Evolutionary conservation across 306 rosid species (phyloP).

Genomic region (Pyrus communis): DNA sequence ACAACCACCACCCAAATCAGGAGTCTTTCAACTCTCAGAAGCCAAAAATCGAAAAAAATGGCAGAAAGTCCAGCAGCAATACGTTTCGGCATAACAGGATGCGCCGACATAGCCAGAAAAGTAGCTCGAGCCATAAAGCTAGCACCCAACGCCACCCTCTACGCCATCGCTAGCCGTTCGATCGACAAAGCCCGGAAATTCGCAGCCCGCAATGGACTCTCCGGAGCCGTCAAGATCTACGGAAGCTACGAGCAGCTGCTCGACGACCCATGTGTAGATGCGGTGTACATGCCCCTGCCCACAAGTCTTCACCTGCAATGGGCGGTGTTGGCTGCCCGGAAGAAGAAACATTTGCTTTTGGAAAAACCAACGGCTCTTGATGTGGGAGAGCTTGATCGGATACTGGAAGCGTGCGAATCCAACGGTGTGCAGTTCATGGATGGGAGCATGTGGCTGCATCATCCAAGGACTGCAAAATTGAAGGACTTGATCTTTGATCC

Average conservation of each 20-base stretch:
- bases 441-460: slow-evolving; percentile 81
- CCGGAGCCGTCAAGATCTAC: slow-evolving; percentile 30
- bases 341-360: slow-evolving; percentile 67
- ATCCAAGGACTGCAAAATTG: slow-evolving; percentile 63
- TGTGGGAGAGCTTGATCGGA: slow-evolving; percentile 50
- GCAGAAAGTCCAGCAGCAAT: slow-evolving; percentile 6
- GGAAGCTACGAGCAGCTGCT: slow-evolving; percentile 58
- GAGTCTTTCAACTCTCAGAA: background rate
- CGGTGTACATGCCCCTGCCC: slow-evolving; percentile 68
- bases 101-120: slow-evolving; percentile 65
- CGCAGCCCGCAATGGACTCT: slow-evolving; percentile 31
- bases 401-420: slow-evolving; percentile 51
- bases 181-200: slow-evolving; percentile 46
- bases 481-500: slow-evolving; percentile 38
- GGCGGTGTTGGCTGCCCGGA: slow-evolving; percentile 59
- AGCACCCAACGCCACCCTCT: slow-evolving; percentile 50
- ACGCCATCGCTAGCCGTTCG: slow-evolving; percentile 70
- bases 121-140: slow-evolving; percentile 62
- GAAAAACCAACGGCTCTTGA: slow-evolving; percentile 71
- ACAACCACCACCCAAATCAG: background rate
- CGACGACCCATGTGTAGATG: slow-evolving; percentile 64
- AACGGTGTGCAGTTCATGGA: slow-evolving; percentile 85
- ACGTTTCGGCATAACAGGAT: slow-evolving; percentile 62
- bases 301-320: slow-evolving; percentile 59
- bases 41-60: slow-evolving; percentile 7